These are phyloP conservation scores for Pseudotsuga menziesii DNA, from an alignment of 75 land plant genomes.

Conservation along the genomic window DNA sequence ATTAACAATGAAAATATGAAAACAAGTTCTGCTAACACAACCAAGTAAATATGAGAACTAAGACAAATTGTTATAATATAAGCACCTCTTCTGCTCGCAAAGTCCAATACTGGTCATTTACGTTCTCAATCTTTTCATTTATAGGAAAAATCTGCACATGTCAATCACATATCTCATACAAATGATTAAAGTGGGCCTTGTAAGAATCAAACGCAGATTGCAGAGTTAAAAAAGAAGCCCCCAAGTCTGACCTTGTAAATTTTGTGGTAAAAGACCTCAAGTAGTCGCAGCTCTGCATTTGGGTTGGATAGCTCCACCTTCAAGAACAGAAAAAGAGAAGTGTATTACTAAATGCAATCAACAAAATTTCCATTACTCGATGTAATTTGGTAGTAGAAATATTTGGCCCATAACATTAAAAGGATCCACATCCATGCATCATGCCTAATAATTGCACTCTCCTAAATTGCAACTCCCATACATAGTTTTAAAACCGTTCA, in stretches of 20 bases:
- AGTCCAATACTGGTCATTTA: constrained; percentile 36
- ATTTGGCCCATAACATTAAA: background rate
- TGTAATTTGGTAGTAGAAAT: background rate
- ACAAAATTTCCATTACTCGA: background rate
- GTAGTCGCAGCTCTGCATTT: constrained; percentile 24
- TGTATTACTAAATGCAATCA: background rate
- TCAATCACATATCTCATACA: constrained; percentile 2
- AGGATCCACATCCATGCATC: background rate
- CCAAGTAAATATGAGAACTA: no score
- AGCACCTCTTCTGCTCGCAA: constrained; percentile 30
- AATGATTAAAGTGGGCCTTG: background rate
- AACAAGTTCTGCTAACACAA: background rate
- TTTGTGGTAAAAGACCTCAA: constrained; percentile 31
- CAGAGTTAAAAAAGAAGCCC: constrained; percentile 2
- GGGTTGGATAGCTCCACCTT: constrained; percentile 32
- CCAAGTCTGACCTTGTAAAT: constrained; percentile 24
- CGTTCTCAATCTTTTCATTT: constrained; percentile 33
- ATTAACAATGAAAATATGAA: background rate
- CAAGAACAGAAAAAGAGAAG: background rate
- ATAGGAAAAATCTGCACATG: constrained; percentile 24
- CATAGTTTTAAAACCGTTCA: no score
- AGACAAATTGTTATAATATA: background rate
- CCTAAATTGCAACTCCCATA: no score
- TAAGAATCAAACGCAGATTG: background rate
- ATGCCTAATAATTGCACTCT: background rate